A percentile compares a stretch with the other conserved stretches of the same genome.
phyloP scores from a whole-genome alignment of 129 eudicot species.

The Escallonia herrerae region DNA sequence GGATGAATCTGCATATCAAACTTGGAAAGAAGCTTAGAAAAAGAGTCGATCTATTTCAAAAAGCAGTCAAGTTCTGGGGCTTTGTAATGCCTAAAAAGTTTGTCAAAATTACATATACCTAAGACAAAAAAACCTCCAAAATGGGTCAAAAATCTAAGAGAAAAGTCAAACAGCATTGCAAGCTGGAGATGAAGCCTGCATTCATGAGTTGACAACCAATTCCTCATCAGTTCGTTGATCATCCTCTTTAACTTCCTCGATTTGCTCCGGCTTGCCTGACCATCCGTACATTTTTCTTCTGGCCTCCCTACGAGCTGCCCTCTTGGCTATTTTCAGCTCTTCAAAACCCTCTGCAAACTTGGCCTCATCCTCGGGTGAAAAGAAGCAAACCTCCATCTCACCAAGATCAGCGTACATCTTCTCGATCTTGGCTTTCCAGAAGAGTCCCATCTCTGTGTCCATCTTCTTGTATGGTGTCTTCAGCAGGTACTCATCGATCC shows the following conservation, averaged over 20 bases:
- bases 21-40: too few relatives aligned
- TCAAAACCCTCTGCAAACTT: conserved; percentile 63
- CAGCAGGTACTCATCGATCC: conserved; percentile 82
- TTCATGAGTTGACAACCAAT: conserved; percentile 27
- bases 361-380: conserved; percentile 80
- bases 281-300: conserved; percentile 54
- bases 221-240: conserved; percentile 26
- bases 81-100: background rate
- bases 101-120: background rate
- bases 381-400: conserved; percentile 64
- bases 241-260: conserved; percentile 24
- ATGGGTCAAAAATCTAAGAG: too few relatives aligned
- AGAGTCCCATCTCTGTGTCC: conserved; percentile 89
- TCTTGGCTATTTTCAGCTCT: conserved; percentile 44
- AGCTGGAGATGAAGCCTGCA: conserved; percentile 2
- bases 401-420: conserved; percentile 88
- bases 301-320: conserved; percentile 48
- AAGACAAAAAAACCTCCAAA: background rate
- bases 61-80: background rate
- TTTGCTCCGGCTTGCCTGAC: conserved; percentile 22
- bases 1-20: too few relatives aligned
- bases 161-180: background rate
- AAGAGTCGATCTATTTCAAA: too few relatives aligned
- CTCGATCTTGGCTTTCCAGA: conserved; percentile 88
- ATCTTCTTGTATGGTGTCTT: conserved; percentile 92